Conservation (phyloP, 169 alveolate genomes). For the Plasmodium yoelii region DNA sequence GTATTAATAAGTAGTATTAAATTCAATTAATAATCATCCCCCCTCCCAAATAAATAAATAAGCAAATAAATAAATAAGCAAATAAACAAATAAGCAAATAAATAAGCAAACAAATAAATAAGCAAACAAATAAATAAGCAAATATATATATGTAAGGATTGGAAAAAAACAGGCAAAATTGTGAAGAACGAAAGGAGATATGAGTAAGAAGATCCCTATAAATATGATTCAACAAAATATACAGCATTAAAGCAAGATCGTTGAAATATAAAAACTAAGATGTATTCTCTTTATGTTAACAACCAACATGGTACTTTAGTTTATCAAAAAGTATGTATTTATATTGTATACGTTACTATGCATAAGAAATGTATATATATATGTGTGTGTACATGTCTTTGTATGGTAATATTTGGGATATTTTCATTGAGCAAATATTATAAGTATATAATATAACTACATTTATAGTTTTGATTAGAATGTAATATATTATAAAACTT, state of each 20-base stretch:
- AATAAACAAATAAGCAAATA: too few species aligned
- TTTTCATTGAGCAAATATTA: too few species aligned
- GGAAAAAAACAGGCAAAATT: neutral
- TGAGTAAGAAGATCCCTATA: neutral
- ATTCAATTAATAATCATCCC: too few species aligned
- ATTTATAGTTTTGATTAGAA: constrained; percentile 6
- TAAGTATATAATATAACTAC: neutral
- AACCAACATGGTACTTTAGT: constrained; percentile 94
- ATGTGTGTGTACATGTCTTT: neutral
- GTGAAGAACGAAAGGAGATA: neutral
- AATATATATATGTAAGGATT: neutral
- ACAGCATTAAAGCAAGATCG: constrained; percentile 1
- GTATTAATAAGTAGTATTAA: too few species aligned
- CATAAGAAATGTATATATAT: neutral
- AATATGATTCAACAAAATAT: constrained; percentile 17
- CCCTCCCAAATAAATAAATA: too few species aligned
- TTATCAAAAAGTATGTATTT: constrained; percentile 89
- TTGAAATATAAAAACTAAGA: constrained; percentile 31
- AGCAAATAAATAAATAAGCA: too few species aligned
- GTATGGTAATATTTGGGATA: neutral
- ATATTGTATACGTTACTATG: neutral
- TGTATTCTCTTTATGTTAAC: constrained; percentile 91
- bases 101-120: too few species aligned
- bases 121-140: too few species aligned
- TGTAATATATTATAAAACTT: neutral